These are phyloP conservation scores for Hypoxylon sp. DNA, from an alignment of 2,329 filamentous ascomycete genomes.

Conservation along the genomic window DNA sequence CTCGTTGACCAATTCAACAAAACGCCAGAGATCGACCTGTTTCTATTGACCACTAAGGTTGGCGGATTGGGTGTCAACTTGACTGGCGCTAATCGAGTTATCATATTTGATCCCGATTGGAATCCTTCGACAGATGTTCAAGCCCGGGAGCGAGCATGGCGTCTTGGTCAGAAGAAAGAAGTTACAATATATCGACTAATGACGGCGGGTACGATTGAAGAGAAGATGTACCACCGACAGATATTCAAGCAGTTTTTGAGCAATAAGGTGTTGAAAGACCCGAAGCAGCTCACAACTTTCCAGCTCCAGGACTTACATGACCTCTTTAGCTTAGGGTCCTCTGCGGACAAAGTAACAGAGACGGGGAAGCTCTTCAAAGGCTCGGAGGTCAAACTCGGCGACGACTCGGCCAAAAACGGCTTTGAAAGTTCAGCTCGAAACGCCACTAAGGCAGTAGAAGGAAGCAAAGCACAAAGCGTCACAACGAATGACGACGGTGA, in stretches of 20 bases:
- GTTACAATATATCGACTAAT: constrained; percentile 98
- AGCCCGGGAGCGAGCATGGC: constrained; percentile 95
- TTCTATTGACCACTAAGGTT: constrained; percentile 94
- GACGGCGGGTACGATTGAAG: constrained; percentile 97
- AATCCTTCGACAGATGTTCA: constrained; percentile 97
- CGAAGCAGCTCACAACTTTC: constrained; percentile 92
- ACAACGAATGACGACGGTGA: constrained; percentile 45
- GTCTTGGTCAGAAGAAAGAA: constrained; percentile 92
- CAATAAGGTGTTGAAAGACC: constrained; percentile 95
- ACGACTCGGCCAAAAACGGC: constrained; percentile 47
- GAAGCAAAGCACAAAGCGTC: constrained; percentile 27
- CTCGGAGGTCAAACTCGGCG: constrained; percentile 80
- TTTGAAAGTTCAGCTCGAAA: not conserved
- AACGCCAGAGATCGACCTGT: constrained; percentile 83
- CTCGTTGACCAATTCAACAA: constrained; percentile 96
- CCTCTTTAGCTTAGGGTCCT: constrained; percentile 83
- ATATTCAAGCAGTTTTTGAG: constrained; percentile 99
- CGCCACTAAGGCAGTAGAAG: constrained; percentile 27
- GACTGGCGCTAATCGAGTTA: constrained; percentile 94
- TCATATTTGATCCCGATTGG: constrained; percentile 99
- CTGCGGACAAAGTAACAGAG: constrained; percentile 80
- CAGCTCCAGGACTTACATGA: constrained; percentile 92
- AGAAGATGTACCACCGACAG: constrained; percentile 99
- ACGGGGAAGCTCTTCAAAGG: constrained; percentile 89
- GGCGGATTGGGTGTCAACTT: constrained; percentile 94